Evolutionary conservation across 108 stramenopile genomes (phyloP).

Genomic region (Aurantiochytrium sp.): DNA sequence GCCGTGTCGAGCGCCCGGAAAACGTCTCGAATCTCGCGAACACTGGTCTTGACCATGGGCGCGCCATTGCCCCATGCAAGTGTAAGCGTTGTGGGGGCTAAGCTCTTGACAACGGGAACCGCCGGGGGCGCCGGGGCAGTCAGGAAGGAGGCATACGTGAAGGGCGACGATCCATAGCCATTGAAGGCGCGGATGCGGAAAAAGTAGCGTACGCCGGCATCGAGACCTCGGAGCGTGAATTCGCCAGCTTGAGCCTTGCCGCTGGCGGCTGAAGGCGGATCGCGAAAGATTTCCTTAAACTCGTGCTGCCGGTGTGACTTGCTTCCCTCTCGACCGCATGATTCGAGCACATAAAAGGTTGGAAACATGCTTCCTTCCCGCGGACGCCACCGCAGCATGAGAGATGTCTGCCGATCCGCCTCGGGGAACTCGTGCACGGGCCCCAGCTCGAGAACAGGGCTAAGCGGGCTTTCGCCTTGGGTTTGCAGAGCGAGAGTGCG

Average conservation of each 20-base stretch:
- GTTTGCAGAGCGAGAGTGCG: not conserved
- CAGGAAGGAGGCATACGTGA: not conserved
- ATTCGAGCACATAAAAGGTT: not conserved
- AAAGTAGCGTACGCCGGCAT: not conserved
- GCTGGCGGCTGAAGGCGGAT: not conserved
- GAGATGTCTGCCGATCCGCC: not conserved
- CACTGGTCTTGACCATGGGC: not conserved
- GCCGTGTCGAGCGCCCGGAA: not conserved
- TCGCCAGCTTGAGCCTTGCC: not conserved
- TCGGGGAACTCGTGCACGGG: not conserved
- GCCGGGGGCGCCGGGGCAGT: not conserved
- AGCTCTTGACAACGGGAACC: not conserved
- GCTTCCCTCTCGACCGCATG: not conserved
- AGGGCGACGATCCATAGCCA: not conserved
- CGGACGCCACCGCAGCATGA: not conserved
- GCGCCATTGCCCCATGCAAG: not conserved
- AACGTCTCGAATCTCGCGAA: not conserved
- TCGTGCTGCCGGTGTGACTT: not conserved
- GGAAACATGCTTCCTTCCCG: not conserved
- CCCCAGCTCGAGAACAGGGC: not conserved
- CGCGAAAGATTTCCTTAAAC: not conserved
- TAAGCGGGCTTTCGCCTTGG: not conserved
- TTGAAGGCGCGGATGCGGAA: not conserved
- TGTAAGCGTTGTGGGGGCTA: not conserved
- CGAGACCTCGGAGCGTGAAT: not conserved